phyloP scores from a whole-genome alignment of 257 asterid species.

The Solanum pinnatisectum region DNA sequence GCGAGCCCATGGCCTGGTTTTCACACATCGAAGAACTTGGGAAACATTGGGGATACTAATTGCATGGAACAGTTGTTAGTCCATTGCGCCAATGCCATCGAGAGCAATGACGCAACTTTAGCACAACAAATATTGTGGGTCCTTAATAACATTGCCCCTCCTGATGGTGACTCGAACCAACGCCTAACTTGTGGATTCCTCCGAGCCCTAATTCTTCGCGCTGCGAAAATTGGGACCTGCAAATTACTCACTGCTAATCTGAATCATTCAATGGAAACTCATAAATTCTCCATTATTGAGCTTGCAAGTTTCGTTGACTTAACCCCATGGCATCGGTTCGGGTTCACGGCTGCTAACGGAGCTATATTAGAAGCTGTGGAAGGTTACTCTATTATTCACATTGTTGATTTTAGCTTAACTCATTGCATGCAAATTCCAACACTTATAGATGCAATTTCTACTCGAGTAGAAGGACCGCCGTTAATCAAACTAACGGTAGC shows the following conservation, averaged over 20 bases:
- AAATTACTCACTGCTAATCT: slow-evolving; percentile 51
- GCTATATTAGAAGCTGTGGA: slow-evolving; percentile 73
- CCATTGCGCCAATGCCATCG: slow-evolving; percentile 88
- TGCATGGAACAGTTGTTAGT: slow-evolving; percentile 91
- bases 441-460: slow-evolving; percentile 59
- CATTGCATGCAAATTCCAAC: slow-evolving; percentile 98
- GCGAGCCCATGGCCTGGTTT: slow-evolving; percentile 53
- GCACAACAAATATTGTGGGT: slow-evolving; percentile 97
- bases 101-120: slow-evolving; percentile 74
- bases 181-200: slow-evolving; percentile 87
- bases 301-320: slow-evolving; percentile 80
- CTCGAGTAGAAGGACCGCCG: slow-evolving; percentile 54
- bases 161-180: slow-evolving; percentile 91
- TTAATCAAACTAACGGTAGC: slow-evolving; percentile 65
- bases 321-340: slow-evolving; percentile 97
- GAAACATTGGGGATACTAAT: slow-evolving; percentile 52
- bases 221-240: slow-evolving; percentile 51
- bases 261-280: slow-evolving; percentile 22
- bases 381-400: slow-evolving; percentile 51
- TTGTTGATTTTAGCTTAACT: slow-evolving; percentile 75
- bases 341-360: slow-evolving; percentile 83
- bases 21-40: slow-evolving; percentile 39
- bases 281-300: slow-evolving; percentile 68
- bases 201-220: slow-evolving; percentile 77
- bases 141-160: slow-evolving; percentile 86